A percentile compares a stretch with the other conserved stretches of the same genome.
phyloP scores from a whole-genome alignment of 768 basidiomycete species.

The Podaxis carcinomalis region DNA sequence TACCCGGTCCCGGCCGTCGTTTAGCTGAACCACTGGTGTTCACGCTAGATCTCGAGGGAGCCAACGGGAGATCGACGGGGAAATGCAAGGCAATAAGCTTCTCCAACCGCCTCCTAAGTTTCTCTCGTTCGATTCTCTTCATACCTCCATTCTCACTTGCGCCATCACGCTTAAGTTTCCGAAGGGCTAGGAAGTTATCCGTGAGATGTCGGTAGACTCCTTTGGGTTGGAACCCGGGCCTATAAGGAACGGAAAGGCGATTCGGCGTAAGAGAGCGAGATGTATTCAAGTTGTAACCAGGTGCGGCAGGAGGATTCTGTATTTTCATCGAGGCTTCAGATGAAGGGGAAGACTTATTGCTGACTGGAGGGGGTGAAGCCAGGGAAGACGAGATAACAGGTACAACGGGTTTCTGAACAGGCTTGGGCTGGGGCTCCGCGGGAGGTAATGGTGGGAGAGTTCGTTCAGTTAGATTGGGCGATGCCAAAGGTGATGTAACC shows the following conservation, averaged over 20 bases:
- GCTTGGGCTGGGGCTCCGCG: not conserved
- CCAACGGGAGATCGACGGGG: slow-evolving; percentile 23
- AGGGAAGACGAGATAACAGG: not conserved
- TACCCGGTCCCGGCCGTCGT: slow-evolving; percentile 15
- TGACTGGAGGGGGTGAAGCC: not conserved
- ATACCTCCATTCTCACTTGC: slow-evolving; percentile 28
- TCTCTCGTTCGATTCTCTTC: slow-evolving; percentile 72
- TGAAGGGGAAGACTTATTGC: not conserved
- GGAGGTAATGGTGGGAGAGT: slow-evolving; percentile 5
- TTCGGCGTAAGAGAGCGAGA: slow-evolving; percentile 11
- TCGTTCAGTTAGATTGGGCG: slow-evolving; percentile 7
- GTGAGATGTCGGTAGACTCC: slow-evolving; percentile 79
- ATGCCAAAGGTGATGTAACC: not conserved
- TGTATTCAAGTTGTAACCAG: slow-evolving; percentile 1
- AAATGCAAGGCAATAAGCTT: slow-evolving; percentile 80
- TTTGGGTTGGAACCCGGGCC: slow-evolving; percentile 90
- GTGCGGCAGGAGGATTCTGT: not conserved
- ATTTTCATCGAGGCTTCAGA: not conserved
- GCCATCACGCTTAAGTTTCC: slow-evolving; percentile 34
- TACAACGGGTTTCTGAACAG: not conserved
- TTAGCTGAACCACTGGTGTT: slow-evolving; percentile 7
- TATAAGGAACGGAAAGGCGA: slow-evolving; percentile 58
- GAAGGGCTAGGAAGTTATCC: slow-evolving; percentile 67
- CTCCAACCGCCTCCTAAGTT: slow-evolving; percentile 82
- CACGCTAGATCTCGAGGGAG: slow-evolving; percentile 3